phyloP scores from a whole-genome alignment of 1,284 basidiomycete species.

The Cystobasidiaceae sp. region DNA sequence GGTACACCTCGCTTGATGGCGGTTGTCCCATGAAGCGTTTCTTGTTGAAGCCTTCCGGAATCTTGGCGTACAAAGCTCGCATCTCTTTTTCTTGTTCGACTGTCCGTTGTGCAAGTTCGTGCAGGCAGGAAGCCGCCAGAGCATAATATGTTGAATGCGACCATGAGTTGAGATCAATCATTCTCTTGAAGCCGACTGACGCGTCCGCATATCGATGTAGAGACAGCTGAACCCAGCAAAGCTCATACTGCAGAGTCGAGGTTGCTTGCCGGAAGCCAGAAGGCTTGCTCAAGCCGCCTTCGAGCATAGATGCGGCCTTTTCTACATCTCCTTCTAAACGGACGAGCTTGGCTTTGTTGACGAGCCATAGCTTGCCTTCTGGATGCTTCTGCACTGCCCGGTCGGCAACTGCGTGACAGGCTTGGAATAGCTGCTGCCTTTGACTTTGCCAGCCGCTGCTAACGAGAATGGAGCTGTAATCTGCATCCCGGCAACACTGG shows the following conservation, averaged over 20 bases:
- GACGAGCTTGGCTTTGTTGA: constrained; percentile 39
- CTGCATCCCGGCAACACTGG: background rate
- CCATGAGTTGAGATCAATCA: constrained; percentile 39
- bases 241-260: constrained; percentile 40
- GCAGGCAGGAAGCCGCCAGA: constrained; percentile 34
- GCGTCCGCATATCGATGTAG: constrained; percentile 33
- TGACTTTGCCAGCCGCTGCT: constrained; percentile 40
- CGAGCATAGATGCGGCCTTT: constrained; percentile 32
- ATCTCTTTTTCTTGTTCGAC: constrained; percentile 28
- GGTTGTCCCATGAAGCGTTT: constrained; percentile 38
- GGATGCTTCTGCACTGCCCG: constrained; percentile 35
- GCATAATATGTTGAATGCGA: constrained; percentile 38
- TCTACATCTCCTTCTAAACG: constrained; percentile 32
- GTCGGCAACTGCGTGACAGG: constrained; percentile 24
- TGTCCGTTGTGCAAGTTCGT: constrained; percentile 31
- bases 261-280: constrained; percentile 39
- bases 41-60: constrained; percentile 33
- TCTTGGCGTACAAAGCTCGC: constrained; percentile 23
- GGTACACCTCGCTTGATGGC: constrained; percentile 36
- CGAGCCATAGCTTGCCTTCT: constrained; percentile 38
- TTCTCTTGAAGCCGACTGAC: constrained; percentile 33
- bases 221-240: constrained; percentile 38
- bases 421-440: constrained; percentile 32
- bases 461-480: constrained; percentile 38
- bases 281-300: constrained; percentile 24